A percentile compares a stretch with the other conserved stretches of the same genome.
These are phyloP conservation scores for Naganishia sp. DNA, from an alignment of 1,284 basidiomycete species.

Conservation along the genomic window DNA sequence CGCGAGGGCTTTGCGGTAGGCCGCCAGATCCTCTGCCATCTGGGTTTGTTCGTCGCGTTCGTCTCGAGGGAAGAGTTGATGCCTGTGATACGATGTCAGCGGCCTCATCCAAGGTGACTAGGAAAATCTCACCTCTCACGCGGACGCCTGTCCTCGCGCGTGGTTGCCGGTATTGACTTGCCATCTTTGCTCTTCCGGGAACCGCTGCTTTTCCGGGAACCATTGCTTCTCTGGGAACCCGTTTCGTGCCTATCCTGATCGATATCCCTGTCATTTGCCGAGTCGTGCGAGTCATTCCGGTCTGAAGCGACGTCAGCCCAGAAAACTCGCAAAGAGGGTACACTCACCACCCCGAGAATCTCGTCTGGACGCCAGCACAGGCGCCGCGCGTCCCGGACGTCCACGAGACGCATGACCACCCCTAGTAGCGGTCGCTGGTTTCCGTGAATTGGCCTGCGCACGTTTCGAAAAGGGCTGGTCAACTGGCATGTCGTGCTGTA, in stretches of 20 bases:
- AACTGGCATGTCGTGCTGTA: conserved; percentile 4
- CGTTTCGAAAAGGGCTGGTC: conserved; percentile 15
- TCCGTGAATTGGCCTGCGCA: conserved; percentile 7
- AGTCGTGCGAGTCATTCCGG: conserved; percentile 1
- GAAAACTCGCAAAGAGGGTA: not conserved
- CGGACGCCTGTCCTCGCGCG: no score
- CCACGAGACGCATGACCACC: conserved; percentile 5
- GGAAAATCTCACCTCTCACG: no score
- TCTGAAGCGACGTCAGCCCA: not conserved
- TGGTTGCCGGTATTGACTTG: no score
- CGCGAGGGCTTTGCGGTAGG: not conserved
- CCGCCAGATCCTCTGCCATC: not conserved
- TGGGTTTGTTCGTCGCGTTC: not conserved
- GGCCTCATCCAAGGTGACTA: no score
- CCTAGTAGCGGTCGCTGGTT: not conserved
- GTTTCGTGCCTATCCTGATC: conserved; percentile 9
- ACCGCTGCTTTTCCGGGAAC: conserved; percentile 3
- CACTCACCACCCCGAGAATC: conserved; percentile 9
- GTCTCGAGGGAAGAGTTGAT: conserved; percentile 10
- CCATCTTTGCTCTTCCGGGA: conserved; percentile 4
- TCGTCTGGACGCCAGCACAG: conserved; percentile 1
- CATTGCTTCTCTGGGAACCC: conserved; percentile 9
- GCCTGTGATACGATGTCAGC: not conserved
- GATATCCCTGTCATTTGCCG: not conserved
- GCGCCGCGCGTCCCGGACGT: not conserved